Conservation (phyloP, 2,329 filamentous ascomycete genomes). For the Colletotrichum acutatum region DNA sequence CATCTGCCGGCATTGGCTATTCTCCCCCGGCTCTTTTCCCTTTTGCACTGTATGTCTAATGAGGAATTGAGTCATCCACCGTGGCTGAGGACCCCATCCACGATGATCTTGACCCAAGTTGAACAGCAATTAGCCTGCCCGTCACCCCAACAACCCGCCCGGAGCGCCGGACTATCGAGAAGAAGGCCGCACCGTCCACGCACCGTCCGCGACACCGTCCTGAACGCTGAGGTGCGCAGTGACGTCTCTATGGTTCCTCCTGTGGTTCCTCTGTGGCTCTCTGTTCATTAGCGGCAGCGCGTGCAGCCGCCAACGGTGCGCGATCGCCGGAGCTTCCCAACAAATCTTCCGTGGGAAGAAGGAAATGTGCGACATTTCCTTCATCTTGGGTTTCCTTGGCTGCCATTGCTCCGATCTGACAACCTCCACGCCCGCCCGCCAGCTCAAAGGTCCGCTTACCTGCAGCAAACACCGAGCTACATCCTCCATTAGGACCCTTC, state of each 20-base stretch:
- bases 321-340: constrained; percentile 33
- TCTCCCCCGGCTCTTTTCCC: not conserved
- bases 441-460: constrained; percentile 1
- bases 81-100: not conserved
- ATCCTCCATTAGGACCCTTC: not conserved
- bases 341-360: constrained; percentile 25
- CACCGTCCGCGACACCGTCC: constrained; percentile 16
- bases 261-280: no score
- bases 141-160: constrained; percentile 12
- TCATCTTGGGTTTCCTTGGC: constrained; percentile 19
- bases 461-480: constrained; percentile 10
- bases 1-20: not conserved
- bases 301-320: not conserved
- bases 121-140: not conserved
- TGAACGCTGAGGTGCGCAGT: constrained; percentile 8
- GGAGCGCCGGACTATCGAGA: constrained; percentile 11
- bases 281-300: not conserved
- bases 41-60: not conserved
- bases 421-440: not conserved
- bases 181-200: constrained; percentile 11
- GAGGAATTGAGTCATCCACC: not conserved
- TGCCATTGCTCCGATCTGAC: constrained; percentile 15
- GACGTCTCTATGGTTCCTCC: constrained; percentile 8
- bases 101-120: not conserved
- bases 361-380: constrained; percentile 28